These are phyloP conservation scores for Sordariomycetes sp. DNA, from an alignment of 2,329 filamentous ascomycete genomes.

Conservation along the genomic window DNA sequence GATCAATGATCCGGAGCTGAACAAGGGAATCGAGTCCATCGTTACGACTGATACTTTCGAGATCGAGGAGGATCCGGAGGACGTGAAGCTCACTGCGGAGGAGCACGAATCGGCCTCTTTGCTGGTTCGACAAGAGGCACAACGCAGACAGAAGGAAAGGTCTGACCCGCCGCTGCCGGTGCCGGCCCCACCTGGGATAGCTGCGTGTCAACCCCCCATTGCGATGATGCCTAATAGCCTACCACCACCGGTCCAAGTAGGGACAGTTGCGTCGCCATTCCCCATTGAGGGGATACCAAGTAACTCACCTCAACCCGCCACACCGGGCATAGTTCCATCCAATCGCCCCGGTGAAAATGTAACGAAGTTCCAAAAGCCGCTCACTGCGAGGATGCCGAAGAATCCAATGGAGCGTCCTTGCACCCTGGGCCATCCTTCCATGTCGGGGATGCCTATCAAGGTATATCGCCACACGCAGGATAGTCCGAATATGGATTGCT, in stretches of 20 bases:
- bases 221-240: neutral
- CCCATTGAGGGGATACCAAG: no score
- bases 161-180: neutral
- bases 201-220: neutral
- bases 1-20: slow-evolving; percentile 19
- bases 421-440: no score
- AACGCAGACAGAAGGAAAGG: neutral
- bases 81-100: slow-evolving; percentile 38
- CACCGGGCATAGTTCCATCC: no score
- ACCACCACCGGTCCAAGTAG: neutral
- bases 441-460: neutral
- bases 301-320: no score
- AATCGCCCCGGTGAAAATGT: no score
- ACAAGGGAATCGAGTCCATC: slow-evolving; percentile 37
- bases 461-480: no score
- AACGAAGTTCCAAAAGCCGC: no score
- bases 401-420: neutral
- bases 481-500: neutral
- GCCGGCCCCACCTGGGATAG: neutral
- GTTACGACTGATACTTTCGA: slow-evolving; percentile 61
- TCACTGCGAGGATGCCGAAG: neutral
- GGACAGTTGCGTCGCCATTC: no score
- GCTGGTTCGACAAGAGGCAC: neutral
- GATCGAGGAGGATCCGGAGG: slow-evolving; percentile 46
- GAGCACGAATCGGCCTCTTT: slow-evolving; percentile 41